Conservation (phyloP, 257 asterid genomes). For the Linaria vulgaris region DNA sequence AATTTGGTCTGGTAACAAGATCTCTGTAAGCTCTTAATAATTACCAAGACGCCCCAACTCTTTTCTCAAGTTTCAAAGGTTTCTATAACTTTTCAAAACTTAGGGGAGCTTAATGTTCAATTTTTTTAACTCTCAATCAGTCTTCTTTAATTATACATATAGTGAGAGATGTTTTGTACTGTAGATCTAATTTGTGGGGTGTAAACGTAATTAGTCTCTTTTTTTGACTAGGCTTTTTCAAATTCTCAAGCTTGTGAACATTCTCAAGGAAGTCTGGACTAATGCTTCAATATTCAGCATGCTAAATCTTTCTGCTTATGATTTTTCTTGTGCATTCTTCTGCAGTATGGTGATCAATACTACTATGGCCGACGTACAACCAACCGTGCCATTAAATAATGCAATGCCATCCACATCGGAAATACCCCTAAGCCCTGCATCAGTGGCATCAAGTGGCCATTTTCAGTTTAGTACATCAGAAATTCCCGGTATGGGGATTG, state of each 20-base stretch:
- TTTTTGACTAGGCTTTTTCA: no score
- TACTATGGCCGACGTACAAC: slow-evolving; percentile 50
- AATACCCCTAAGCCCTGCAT: slow-evolving; percentile 84
- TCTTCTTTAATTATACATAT: no score
- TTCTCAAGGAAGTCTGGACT: not conserved
- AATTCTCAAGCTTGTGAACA: not conserved
- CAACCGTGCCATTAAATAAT: slow-evolving; percentile 62
- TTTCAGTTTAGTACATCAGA: slow-evolving; percentile 85
- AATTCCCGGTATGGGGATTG: slow-evolving; percentile 83
- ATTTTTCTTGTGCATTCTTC: not conserved
- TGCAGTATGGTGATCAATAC: slow-evolving; percentile 74
- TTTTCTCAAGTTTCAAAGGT: no score
- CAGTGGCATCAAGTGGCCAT: slow-evolving; percentile 91
- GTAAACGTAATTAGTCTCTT: no score
- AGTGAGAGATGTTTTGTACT: no score
- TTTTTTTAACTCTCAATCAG: no score
- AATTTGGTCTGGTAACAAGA: no score
- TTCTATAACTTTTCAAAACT: no score
- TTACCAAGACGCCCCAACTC: no score
- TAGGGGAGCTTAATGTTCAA: no score
- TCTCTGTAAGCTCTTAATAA: no score
- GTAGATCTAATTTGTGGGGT: no score
- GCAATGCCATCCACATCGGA: slow-evolving; percentile 74
- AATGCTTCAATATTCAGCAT: not conserved
- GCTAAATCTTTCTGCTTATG: not conserved